Percentiles rank a stretch among this genome's conserved stretches.
phyloP scores from a whole-genome alignment of 2,329 filamentous ascomycete genomes.

The Juglanconis juglandina region DNA sequence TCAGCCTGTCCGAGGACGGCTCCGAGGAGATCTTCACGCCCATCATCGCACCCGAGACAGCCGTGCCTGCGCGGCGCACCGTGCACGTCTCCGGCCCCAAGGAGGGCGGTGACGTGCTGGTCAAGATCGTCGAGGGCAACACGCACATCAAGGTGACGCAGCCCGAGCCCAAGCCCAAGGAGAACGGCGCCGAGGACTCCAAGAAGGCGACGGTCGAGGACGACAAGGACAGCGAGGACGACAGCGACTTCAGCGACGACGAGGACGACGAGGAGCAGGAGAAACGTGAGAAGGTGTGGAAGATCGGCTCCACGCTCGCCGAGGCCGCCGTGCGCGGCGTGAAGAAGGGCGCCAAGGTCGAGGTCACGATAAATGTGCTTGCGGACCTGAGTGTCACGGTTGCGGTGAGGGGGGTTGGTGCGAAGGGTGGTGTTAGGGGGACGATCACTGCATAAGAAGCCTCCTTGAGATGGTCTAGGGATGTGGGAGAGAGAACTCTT shows the following conservation, averaged over 20 bases:
- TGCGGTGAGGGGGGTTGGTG: conserved; percentile 80
- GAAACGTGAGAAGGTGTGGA: conserved; percentile 86
- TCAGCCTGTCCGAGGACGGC: conserved; percentile 54
- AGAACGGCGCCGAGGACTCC: conserved; percentile 45
- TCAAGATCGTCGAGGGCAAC: conserved; percentile 84
- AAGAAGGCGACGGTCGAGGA: conserved; percentile 57
- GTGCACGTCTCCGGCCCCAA: conserved; percentile 74
- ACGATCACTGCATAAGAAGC: conserved; percentile 27
- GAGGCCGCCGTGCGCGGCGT: conserved; percentile 81
- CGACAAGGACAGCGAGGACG: conserved; percentile 56
- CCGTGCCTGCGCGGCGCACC: conserved; percentile 81
- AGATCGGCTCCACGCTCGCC: conserved; percentile 75
- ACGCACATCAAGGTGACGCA: conserved; percentile 93
- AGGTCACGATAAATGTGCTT: conserved; percentile 86
- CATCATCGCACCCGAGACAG: conserved; percentile 80
- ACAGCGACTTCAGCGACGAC: conserved; percentile 59
- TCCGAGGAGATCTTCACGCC: conserved; percentile 74
- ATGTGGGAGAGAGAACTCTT: background rate
- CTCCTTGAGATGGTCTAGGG: too few species aligned
- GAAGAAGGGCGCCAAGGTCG: conserved; percentile 86
- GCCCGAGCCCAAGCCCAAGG: conserved; percentile 73
- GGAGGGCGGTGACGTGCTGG: conserved; percentile 79
- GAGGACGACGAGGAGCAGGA: conserved; percentile 82
- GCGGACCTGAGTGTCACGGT: conserved; percentile 77
- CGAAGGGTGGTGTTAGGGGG: conserved; percentile 78